Base-by-base conservation (phyloP, 2,329 filamentous ascomycete genomes). In the Neofusicoccum kwambonambiense region DNA sequence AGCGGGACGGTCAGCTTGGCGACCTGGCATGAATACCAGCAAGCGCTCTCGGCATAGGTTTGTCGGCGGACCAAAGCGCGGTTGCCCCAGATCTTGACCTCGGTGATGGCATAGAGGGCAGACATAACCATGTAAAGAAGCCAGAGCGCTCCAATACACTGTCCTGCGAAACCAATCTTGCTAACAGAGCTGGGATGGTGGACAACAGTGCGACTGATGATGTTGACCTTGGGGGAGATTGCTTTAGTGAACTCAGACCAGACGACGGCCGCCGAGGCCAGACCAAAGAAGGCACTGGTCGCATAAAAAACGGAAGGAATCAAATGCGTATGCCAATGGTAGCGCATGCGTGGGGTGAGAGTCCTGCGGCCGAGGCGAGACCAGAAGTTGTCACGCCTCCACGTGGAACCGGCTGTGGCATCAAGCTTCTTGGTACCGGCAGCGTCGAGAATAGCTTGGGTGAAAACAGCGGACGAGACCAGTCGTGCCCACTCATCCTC, bases 21-120 rank as follows among this genome's bases (percentile, higher is more conserved):
- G 11, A 97, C 91, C 75, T 97, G 92, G 65, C 92, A 89, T 1
- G 92, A 90, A 74, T 98, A 99, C 93, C 96, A 99, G 70, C 94
- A 96, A 0, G 95, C 95, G 57, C 90, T 92, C 75, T 98, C 95
- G 67, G 92, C 89, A 65, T 96, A 94, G 0, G 95, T 99, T 74
- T 96, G 95, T 65, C 95, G 89, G 66, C 87, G 88, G 52, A 98
- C 94, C 5, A 99, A 83, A 0, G 95, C 94, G 39, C 95, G 88
- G 56, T 96, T 95, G 64, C 95, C 91, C 95, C 95, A 99, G n/a
- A 97, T 93, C 73, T 95, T 96, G 71, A 97, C 92, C 74, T 97
- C 92, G 13, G 90, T 92, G 73, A 99, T 89, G 7, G 93, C 93
- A 65, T 88, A 90, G 58, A 98, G 86, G 4, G 95, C 92, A 52